Conservation (phyloP, 2,329 filamentous ascomycete species). For the Penicillium freii region DNA sequence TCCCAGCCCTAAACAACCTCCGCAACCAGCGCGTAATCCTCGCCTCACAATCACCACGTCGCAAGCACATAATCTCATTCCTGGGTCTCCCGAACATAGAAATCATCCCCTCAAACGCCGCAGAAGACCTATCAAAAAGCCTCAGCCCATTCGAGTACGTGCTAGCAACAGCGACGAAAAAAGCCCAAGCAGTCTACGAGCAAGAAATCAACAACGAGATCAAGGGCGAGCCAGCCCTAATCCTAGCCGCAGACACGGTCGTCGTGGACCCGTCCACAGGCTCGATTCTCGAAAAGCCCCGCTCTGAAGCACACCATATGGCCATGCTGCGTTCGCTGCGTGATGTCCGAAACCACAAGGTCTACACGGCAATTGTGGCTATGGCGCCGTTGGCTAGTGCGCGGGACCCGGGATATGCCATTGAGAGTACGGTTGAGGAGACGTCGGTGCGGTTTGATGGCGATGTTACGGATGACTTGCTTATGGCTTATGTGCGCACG, state of each 20-base stretch:
- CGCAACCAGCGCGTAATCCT: slow-evolving; percentile 80
- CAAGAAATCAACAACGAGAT: slow-evolving; percentile 56
- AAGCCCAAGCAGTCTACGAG: slow-evolving; percentile 72
- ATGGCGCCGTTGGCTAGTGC: slow-evolving; percentile 80
- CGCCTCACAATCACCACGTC: slow-evolving; percentile 82
- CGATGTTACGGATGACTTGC: slow-evolving; percentile 74
- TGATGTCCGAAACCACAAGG: slow-evolving; percentile 73
- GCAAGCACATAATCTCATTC: slow-evolving; percentile 74
- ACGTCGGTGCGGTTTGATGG: slow-evolving; percentile 84
- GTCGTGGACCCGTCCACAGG: slow-evolving; percentile 71
- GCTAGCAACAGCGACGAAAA: slow-evolving; percentile 76
- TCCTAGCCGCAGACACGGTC: slow-evolving; percentile 88
- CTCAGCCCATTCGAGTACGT: slow-evolving; percentile 89
- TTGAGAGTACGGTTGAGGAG: slow-evolving; percentile 82
- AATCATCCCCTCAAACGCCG: slow-evolving; percentile 75
- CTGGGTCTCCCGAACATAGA: slow-evolving; percentile 80
- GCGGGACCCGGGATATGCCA: slow-evolving; percentile 77
- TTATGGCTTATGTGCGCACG: slow-evolving; percentile 66
- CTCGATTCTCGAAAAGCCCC: slow-evolving; percentile 85
- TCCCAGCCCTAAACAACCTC: slow-evolving; percentile 76
- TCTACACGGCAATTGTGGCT: slow-evolving; percentile 81
- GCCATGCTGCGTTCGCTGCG: slow-evolving; percentile 79
- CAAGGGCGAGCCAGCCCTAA: slow-evolving; percentile 71
- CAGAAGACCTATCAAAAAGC: slow-evolving; percentile 80
- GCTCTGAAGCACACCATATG: slow-evolving; percentile 75